Evolutionary conservation across 208 protist genomes (phyloP), one percentile per base, ranked within the genome.

Genomic region (Trichomonas tenax): DNA sequence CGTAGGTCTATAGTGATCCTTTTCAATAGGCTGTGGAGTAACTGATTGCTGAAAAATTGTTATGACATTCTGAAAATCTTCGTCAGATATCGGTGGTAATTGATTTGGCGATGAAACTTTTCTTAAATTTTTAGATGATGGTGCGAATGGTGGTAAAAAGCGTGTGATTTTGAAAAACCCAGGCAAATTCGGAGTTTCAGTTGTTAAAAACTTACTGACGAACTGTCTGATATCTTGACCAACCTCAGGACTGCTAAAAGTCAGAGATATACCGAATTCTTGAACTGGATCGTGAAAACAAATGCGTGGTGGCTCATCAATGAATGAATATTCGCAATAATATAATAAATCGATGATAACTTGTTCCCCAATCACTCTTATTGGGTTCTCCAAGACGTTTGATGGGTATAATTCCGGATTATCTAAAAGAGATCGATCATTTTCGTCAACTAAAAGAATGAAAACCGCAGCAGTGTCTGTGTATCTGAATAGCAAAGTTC

Each of bases 321-420:
- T 89, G 21, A 89, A 44, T 40, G 82, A 89, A 89, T 46, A 89
- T 89, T 89, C 82, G 14, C n/a, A 89, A 46, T 89, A 89, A 89
- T 89, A 89, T 10, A 89, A 46, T 89, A 89, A 89, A 89, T 89
- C 82, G 0, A 89, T 31, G 3, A 89, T 17, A 46, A 44, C 1
- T 8, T 46, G n/a, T 34, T 48, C 23, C 2, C 21, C 40, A 89
- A 46, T 11, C n/a, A n/a, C 15, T 46, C 82, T 44, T 0, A 44
- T 14, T 48, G 82, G 82, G 10, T 48, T 15, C n/a, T 89, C 40
- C 4, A 89, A 89, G 0, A 89, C 36, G 48, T 89, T 40, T 46
- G 82, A 89, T 48, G 17, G 2, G 31, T 89, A 89, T 44, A 44
- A 44, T n/a, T 45, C 40, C 15, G 82, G 82, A 46, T 89, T 46